Conservation (phyloP, 2,329 filamentous ascomycete species). For the Xenoacremonium recifei region DNA sequence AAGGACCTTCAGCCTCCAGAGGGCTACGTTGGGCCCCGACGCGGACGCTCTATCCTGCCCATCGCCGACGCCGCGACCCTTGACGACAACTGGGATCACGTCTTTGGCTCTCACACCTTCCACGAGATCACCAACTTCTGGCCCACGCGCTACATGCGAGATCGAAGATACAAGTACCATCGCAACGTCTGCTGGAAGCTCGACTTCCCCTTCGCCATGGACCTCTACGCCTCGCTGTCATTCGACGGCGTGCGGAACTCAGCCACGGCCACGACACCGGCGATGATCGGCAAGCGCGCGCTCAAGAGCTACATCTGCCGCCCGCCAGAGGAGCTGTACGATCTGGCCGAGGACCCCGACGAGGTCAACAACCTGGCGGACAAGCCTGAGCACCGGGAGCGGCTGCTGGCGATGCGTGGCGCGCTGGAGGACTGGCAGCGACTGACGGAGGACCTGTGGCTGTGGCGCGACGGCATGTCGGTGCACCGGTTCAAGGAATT, state of each 20-base stretch:
- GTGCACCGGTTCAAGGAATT: conserved; percentile 18
- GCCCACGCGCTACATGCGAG: conserved; percentile 47
- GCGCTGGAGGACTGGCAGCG: conserved; percentile 29
- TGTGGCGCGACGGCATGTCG: conserved; percentile 26
- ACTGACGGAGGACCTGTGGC: conserved; percentile 27
- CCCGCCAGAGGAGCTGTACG: conserved; percentile 45
- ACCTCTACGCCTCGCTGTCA: conserved; percentile 42
- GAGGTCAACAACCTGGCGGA: conserved; percentile 42
- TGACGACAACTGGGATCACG: conserved; percentile 29
- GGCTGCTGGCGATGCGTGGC: conserved; percentile 30
- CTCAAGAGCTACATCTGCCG: conserved; percentile 44
- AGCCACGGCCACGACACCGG: conserved; percentile 3
- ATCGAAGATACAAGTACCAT: conserved; percentile 45
- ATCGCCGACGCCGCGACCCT: conserved; percentile 25
- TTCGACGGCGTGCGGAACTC: conserved; percentile 45
- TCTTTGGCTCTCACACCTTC: conserved; percentile 52
- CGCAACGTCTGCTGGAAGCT: conserved; percentile 48
- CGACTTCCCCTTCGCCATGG: conserved; percentile 47
- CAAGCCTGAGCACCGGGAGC: conserved; percentile 22
- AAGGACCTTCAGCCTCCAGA: conserved; percentile 10
- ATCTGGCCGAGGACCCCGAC: conserved; percentile 42
- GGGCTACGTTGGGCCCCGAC: conserved; percentile 8
- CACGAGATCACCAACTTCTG: conserved; percentile 51
- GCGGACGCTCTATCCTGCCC: conserved; percentile 38
- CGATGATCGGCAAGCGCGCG: conserved; percentile 35